These are phyloP conservation scores for Malassezia slooffiae DNA, from an alignment of 1,284 basidiomycete genomes.

Conservation along the genomic window DNA sequence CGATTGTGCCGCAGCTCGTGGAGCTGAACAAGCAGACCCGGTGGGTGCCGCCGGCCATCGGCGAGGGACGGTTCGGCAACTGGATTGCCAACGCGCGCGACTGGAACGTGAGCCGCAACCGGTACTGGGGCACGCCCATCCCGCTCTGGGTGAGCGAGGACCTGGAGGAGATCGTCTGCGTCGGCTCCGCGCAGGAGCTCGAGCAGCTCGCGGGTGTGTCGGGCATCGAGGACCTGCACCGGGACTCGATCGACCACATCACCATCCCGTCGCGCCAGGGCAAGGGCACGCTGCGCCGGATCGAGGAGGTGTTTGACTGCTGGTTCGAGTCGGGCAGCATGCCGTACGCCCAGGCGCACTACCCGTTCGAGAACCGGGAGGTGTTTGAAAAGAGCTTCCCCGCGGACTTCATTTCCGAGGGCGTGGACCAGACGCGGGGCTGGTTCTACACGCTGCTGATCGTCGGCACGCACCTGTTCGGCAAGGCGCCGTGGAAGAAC, in stretches of 20 bases:
- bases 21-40: slow-evolving; percentile 79
- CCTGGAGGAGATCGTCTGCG: slow-evolving; percentile 77
- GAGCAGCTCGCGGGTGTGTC: slow-evolving; percentile 74
- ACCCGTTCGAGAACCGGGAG: slow-evolving; percentile 95
- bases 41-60: slow-evolving; percentile 87
- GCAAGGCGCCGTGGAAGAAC: slow-evolving; percentile 93
- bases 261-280: slow-evolving; percentile 86
- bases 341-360: slow-evolving; percentile 96
- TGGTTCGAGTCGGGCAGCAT: slow-evolving; percentile 99
- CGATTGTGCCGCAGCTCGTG: slow-evolving; percentile 72
- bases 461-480: slow-evolving; percentile 84
- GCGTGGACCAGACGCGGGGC: slow-evolving; percentile 61
- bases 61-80: slow-evolving; percentile 86
- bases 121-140: slow-evolving; percentile 98
- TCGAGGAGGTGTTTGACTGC: slow-evolving; percentile 98
- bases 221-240: slow-evolving; percentile 82
- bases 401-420: slow-evolving; percentile 96
- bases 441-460: slow-evolving; percentile 99
- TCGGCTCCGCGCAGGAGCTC: slow-evolving; percentile 79
- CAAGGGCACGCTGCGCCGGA: slow-evolving; percentile 72
- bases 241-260: slow-evolving; percentile 89
- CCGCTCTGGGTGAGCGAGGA: slow-evolving; percentile 94
- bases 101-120: slow-evolving; percentile 98
- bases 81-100: slow-evolving; percentile 96
- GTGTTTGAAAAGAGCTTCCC: slow-evolving; percentile 70